Conservation (phyloP, 2,329 filamentous ascomycete species). For the Phialophora macrospora region DNA sequence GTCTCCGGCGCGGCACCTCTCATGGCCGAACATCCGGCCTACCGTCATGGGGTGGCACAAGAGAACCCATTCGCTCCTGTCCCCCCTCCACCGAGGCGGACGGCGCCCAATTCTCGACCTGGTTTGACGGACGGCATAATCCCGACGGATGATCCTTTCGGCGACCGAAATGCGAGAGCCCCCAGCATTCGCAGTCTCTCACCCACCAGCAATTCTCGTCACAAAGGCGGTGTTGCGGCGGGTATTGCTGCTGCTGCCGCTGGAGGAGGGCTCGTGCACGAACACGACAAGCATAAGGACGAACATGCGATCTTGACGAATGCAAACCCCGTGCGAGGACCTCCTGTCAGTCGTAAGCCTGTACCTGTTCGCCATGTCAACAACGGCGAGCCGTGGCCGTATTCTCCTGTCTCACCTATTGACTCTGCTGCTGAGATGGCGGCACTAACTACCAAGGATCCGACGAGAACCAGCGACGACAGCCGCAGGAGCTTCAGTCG, state of each 20-base stretch:
- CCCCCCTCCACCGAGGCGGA: conserved; percentile 36
- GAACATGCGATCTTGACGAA: conserved; percentile 16
- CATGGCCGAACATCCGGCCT: conserved; percentile 36
- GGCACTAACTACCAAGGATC: background rate
- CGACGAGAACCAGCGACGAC: conserved; percentile 21
- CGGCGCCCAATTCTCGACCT: conserved; percentile 31
- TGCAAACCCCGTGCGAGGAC: background rate
- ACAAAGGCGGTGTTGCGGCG: conserved; percentile 24
- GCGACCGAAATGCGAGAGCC: conserved; percentile 16
- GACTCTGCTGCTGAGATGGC: conserved; percentile 20
- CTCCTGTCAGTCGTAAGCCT: conserved; percentile 24
- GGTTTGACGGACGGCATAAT: conserved; percentile 31
- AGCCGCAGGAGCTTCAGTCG: conserved; percentile 21
- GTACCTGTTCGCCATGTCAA: conserved; percentile 28
- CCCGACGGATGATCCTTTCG: conserved; percentile 28
- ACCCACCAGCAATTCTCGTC: conserved; percentile 13
- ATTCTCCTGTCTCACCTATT: conserved; percentile 29
- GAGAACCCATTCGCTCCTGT: conserved; percentile 39
- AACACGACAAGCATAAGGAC: conserved; percentile 21
- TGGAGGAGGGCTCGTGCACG: conserved; percentile 28
- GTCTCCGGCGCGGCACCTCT: conserved; percentile 24
- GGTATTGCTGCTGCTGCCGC: conserved; percentile 33
- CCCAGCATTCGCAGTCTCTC: conserved; percentile 12
- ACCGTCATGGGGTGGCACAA: conserved; percentile 21
- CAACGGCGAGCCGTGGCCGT: conserved; percentile 35